Evolutionary conservation across 345 rosid genomes (phyloP).

Genomic region (Euphorbia peplus): DNA sequence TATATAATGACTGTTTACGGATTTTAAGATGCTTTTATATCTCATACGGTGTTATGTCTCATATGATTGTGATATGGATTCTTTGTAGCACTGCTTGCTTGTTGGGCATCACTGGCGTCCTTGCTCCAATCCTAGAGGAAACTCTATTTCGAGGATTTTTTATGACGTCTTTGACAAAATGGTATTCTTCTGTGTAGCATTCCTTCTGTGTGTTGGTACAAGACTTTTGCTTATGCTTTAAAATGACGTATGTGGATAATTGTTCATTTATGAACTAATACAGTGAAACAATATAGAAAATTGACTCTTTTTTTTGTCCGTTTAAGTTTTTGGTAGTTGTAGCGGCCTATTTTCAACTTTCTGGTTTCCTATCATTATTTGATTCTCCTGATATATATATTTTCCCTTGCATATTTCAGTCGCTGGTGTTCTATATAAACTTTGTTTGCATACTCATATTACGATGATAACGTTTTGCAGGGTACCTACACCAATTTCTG

Average conservation of each 20-base stretch:
- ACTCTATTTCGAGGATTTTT: constrained; percentile 93
- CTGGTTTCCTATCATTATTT: not conserved
- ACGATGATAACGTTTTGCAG: constrained; percentile 32
- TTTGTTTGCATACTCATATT: not conserved
- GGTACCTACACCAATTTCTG: constrained; percentile 86
- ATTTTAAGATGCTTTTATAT: not conserved
- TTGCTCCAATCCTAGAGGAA: constrained; percentile 96
- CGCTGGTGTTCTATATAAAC: not conserved
- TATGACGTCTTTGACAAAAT: constrained; percentile 88
- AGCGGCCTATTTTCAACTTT: not conserved
- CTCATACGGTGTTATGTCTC: not conserved
- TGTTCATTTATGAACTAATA: not conserved
- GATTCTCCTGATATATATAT: not conserved
- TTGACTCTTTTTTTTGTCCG: not conserved
- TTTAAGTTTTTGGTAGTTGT: not conserved
- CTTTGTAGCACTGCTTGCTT: constrained; percentile 76
- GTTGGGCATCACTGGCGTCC: constrained; percentile 77
- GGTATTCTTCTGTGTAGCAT: constrained; percentile 41
- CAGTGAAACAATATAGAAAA: not conserved
- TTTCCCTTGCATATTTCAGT: not conserved
- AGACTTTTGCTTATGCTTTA: not conserved
- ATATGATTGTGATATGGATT: constrained; percentile 12
- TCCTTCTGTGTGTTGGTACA: not conserved
- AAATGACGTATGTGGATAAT: not conserved
- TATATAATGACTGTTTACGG: not conserved